Evolutionary conservation across 345 rosid genomes (phyloP).

Genomic region (Moricandia moricandioides): DNA sequence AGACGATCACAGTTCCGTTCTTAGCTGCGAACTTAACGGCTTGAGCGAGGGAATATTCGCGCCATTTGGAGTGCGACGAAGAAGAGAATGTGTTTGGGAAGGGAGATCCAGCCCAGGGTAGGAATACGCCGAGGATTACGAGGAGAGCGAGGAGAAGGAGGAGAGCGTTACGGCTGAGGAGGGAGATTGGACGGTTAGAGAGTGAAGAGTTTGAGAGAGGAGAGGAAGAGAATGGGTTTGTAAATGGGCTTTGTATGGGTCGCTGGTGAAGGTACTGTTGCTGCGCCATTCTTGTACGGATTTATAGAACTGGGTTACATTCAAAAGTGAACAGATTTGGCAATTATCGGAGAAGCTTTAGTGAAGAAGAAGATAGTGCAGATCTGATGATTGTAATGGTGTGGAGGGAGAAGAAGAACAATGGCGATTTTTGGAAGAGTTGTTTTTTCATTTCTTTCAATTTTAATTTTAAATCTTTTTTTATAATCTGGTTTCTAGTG

Average conservation of each 20-base stretch:
- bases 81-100: constrained; percentile 36
- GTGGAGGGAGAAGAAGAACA: constrained; percentile 17
- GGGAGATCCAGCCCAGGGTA: constrained; percentile 43
- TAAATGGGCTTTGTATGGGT: neutral
- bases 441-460: neutral
- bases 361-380: neutral
- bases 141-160: constrained; percentile 5
- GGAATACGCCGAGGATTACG: neutral
- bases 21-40: constrained; percentile 74
- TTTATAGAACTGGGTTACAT: neutral
- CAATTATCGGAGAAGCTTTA: neutral
- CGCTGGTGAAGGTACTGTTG: neutral
- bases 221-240: constrained; percentile 41
- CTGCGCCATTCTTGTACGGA: neutral
- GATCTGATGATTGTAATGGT: neutral
- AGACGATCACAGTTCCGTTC: constrained; percentile 24
- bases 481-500: neutral
- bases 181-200: neutral
- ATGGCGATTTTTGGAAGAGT: constrained; percentile 3
- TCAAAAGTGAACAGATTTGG: neutral
- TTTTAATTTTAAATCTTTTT: neutral
- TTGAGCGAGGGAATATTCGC: constrained; percentile 57
- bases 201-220: constrained; percentile 40
- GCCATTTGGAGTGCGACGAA: constrained; percentile 47
- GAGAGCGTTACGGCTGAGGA: constrained; percentile 5